Conservation (phyloP, 139 green algal species). For the Chlorella sp. region DNA sequence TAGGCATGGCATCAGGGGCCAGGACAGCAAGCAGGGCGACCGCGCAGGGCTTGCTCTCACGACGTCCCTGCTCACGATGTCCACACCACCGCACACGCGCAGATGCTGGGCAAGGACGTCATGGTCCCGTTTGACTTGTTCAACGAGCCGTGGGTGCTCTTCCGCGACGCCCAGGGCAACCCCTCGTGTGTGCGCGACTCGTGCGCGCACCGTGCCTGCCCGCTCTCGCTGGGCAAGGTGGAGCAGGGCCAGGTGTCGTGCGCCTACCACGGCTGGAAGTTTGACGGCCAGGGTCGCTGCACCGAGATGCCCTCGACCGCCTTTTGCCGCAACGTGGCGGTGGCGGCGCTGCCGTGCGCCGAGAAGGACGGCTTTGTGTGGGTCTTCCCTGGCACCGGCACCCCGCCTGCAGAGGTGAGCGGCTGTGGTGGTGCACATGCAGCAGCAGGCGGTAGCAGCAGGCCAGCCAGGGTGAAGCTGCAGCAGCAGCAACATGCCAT, state of each 20-base stretch:
- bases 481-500: background rate
- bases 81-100: too few species aligned
- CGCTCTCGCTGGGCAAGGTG: slow-evolving; percentile 79
- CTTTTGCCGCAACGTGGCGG: slow-evolving; percentile 62
- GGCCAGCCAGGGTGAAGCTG: background rate
- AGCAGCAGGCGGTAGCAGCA: background rate
- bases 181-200: slow-evolving; percentile 78
- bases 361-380: slow-evolving; percentile 94
- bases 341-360: slow-evolving; percentile 63
- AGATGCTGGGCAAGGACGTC: slow-evolving; percentile 38
- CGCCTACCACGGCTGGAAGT: slow-evolving; percentile 88
- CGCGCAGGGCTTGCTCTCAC: too few species aligned
- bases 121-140: slow-evolving; percentile 88
- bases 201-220: slow-evolving; percentile 94
- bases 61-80: too few species aligned
- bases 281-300: slow-evolving; percentile 70
- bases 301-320: slow-evolving; percentile 88
- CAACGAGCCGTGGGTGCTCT: slow-evolving; percentile 93
- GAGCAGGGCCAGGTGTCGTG: slow-evolving; percentile 65
- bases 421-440: background rate
- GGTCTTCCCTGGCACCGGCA: slow-evolving; percentile 74
- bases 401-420: slow-evolving; percentile 18
- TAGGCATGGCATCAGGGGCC: too few species aligned
- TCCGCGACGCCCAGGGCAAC: slow-evolving; percentile 64
- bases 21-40: too few species aligned